These are phyloP conservation scores for Monosporascus cannonballus DNA, from an alignment of 2,329 filamentous ascomycete species.

Conservation along the genomic window DNA sequence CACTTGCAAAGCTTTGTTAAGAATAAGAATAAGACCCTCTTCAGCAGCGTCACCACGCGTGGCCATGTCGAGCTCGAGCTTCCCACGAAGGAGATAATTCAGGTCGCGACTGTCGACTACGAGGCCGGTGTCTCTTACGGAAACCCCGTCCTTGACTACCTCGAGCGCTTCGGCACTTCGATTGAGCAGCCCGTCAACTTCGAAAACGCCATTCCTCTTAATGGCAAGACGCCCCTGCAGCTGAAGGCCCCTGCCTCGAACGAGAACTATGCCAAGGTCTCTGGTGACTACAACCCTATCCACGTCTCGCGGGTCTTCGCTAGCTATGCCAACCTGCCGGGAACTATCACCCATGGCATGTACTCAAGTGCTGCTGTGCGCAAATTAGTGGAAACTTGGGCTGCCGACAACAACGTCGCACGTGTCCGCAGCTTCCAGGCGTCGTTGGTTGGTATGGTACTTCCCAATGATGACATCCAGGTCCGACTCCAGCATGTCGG, in stretches of 20 bases:
- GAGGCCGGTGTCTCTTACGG: constrained; percentile 86
- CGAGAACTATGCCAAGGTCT: constrained; percentile 95
- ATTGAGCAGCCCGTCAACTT: constrained; percentile 97
- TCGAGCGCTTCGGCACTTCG: constrained; percentile 82
- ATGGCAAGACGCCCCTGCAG: constrained; percentile 81
- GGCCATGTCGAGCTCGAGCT: constrained; percentile 92
- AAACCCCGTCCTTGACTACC: constrained; percentile 95
- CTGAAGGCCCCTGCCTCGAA: constrained; percentile 92
- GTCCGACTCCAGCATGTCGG: constrained; percentile 95
- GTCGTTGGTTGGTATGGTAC: constrained; percentile 94
- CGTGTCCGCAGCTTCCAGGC: constrained; percentile 97
- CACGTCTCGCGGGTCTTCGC: constrained; percentile 97
- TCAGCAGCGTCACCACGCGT: constrained; percentile 84
- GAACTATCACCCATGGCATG: constrained; percentile 99
- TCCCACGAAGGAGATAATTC: constrained; percentile 93
- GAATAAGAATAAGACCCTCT: constrained; percentile 92
- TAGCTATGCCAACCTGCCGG: constrained; percentile 88
- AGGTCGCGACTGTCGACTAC: constrained; percentile 96
- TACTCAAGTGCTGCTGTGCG: constrained; percentile 96
- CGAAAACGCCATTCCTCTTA: constrained; percentile 93
- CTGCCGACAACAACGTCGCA: constrained; percentile 96
- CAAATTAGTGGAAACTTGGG: constrained; percentile 96
- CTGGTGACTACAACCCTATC: constrained; percentile 97
- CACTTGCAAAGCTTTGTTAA: constrained; percentile 84
- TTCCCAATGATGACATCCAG: constrained; percentile 91